phyloP scores from a whole-genome alignment of 306 rosid genomes.

The Vigna mungo region DNA sequence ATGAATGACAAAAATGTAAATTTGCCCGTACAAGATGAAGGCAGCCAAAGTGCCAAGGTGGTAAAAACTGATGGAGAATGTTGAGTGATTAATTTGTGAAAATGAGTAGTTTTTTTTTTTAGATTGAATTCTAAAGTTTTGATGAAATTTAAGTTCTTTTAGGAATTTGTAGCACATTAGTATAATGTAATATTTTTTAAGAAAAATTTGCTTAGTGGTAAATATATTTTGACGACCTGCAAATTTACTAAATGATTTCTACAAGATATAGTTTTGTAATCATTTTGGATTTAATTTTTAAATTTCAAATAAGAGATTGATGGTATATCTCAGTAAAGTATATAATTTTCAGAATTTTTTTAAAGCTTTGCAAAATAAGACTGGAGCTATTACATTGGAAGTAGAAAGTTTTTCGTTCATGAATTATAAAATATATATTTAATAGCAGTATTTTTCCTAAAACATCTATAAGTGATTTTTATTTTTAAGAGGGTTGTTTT shows the following conservation, averaged over 20 bases:
- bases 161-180: neutral
- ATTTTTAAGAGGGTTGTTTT: too few species aligned
- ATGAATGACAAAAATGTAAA: conserved; percentile 42
- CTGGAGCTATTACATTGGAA: neutral
- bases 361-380: neutral
- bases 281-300: neutral
- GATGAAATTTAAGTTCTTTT: neutral
- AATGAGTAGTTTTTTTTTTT: neutral
- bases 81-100: conserved; percentile 27
- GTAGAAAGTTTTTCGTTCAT: neutral
- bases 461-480: neutral
- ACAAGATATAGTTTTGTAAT: neutral
- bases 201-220: conserved; percentile 3
- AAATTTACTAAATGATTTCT: neutral
- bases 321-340: neutral
- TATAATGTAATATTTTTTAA: neutral
- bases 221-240: neutral
- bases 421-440: neutral
- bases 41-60: conserved; percentile 35
- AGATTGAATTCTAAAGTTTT: neutral
- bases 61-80: conserved; percentile 23
- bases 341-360: neutral
- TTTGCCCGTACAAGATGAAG: conserved; percentile 41
- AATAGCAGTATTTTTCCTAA: neutral
- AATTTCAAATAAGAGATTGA: neutral